Base-by-base conservation (phyloP, 768 basidiomycete genomes). In the Dioszegia crocea region DNA sequence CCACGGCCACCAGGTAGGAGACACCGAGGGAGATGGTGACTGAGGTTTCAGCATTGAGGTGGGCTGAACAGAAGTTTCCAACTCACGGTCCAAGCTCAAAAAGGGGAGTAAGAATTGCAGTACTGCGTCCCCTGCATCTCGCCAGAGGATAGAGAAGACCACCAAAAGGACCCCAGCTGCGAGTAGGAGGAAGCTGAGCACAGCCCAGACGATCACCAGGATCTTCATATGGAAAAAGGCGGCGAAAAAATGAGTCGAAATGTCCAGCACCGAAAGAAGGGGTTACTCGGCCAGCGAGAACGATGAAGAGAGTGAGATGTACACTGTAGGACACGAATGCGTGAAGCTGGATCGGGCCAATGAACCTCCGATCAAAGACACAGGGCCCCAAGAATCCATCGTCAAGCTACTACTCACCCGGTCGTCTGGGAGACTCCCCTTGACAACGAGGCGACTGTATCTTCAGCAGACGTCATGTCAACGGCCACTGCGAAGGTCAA, bases 1-100 rank as follows among this genome's bases (percentile, higher is more conserved):
- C 78, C 61, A 86, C 88, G 24, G 89, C 89, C 46, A 83, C 60
- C 6, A 87, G 77, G 51, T 62, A 62, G 5, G 39, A 72, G 41
- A 87, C 81, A 16, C 89, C 91, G 57, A 91, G 75, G 8, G 84
- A 75, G 52, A 84, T 81, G 11, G 88, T 91, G 63, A 84, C 91
- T 92, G 67, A 3, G 19, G 16, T 39, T 17, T n/a, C 6, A 31
- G 17, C 3, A 31, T n/a, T n/a, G n/a, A n/a, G n/a, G n/a, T n/a
- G n/a, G n/a, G n/a, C n/a, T n/a, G n/a, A n/a, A n/a, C n/a, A n/a
- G n/a, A n/a, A n/a, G n/a, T n/a, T n/a, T n/a, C n/a, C 29, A 29
- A 56, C 43, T 19, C 19, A 54, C 44, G n/a, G 26, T 47, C 40
- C 0, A 47, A 16, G 45, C 43, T 38, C 36, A 46, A 89, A 79